These are phyloP conservation scores for Pterocarpus santalinus DNA, from an alignment of 306 rosid genomes.

Conservation along the genomic window DNA sequence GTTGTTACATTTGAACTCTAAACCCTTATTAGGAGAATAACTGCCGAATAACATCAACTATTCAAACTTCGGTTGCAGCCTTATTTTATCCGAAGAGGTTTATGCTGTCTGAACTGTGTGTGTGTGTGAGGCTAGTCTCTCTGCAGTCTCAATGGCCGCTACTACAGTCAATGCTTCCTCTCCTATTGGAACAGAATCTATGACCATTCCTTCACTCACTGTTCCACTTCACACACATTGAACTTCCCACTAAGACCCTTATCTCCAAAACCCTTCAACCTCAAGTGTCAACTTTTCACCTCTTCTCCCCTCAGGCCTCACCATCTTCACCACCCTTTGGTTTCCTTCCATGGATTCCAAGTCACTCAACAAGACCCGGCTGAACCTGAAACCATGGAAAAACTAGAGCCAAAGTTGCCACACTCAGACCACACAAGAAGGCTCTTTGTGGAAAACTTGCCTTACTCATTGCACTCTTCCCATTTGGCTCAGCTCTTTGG, in stretches of 20 bases:
- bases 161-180: conserved; percentile 47
- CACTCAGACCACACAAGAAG: conserved; percentile 60
- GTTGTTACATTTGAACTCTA: too few relatives aligned
- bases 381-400: conserved; percentile 36
- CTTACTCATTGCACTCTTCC: conserved; percentile 57
- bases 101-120: too few relatives aligned
- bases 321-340: conserved; percentile 41
- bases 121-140: too few relatives aligned
- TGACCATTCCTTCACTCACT: conserved; percentile 47
- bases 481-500: conserved; percentile 63
- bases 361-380: conserved; percentile 44
- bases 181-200: conserved; percentile 49
- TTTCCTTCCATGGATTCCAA: conserved; percentile 54
- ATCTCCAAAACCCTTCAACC: conserved; percentile 44
- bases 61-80: too few relatives aligned
- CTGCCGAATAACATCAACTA: too few relatives aligned
- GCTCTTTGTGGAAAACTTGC: conserved; percentile 80
- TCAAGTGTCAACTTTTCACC: conserved; percentile 44
- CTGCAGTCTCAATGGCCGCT: conserved; percentile 49
- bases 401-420: conserved; percentile 37
- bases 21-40: too few relatives aligned
- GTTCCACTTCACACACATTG: conserved; percentile 46
- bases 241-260: too few relatives aligned
- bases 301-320: conserved; percentile 41
- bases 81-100: too few relatives aligned